A percentile compares a stretch with the other conserved stretches of the same genome.
These are phyloP conservation scores for Escallonia herrerae DNA, from an alignment of 129 eudicot genomes.

Conservation along the genomic window DNA sequence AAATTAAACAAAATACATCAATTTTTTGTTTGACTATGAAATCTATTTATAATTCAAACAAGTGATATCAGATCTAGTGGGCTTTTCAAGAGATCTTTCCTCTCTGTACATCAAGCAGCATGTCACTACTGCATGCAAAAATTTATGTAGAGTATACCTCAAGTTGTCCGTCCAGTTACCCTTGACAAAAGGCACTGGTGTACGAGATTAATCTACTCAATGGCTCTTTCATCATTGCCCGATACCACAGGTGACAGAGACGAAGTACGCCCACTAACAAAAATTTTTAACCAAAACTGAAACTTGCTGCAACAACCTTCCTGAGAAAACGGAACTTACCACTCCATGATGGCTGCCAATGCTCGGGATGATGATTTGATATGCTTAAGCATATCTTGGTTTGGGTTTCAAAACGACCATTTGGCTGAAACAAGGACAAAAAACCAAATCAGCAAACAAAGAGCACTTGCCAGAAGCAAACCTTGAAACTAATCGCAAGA, in stretches of 20 bases:
- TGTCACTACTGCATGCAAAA: background rate
- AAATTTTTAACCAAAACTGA: too few species aligned
- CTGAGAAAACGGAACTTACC: constrained; percentile 29
- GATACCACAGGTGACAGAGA: too few species aligned
- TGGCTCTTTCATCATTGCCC: too few species aligned
- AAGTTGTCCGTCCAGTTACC: too few species aligned
- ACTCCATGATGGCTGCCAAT: constrained; percentile 99
- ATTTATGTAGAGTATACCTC: too few species aligned
- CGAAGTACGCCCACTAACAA: too few species aligned
- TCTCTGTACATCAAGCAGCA: background rate
- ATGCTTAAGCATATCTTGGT: constrained; percentile 98
- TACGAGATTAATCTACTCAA: too few species aligned
- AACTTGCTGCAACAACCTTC: too few species aligned
- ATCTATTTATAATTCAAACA: background rate
- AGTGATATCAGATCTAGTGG: background rate
- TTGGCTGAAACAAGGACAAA: constrained; percentile 49
- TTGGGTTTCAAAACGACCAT: constrained; percentile 98
- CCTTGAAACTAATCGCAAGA: background rate
- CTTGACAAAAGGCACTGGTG: too few species aligned
- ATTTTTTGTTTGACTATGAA: background rate
- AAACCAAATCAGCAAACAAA: background rate
- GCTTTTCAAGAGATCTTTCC: background rate
- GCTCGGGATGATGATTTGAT: constrained; percentile 99
- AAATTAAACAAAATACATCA: background rate
- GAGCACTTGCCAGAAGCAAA: constrained; percentile 8